Evolutionary conservation across 2,329 filamentous ascomycete genomes (phyloP).

Genomic region (Cercospora zeina): DNA sequence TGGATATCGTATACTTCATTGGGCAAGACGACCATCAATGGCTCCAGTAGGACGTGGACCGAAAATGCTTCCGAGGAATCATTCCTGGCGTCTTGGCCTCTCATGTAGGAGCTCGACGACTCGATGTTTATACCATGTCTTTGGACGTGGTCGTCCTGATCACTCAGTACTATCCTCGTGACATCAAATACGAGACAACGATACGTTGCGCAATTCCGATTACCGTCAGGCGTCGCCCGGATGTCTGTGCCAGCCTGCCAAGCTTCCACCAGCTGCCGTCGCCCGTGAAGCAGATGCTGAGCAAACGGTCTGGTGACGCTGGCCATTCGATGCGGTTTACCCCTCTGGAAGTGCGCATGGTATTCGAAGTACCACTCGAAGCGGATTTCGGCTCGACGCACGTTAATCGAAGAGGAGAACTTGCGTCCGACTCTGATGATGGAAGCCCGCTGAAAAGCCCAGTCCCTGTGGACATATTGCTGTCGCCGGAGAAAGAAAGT

Average conservation of each 20-base stretch:
- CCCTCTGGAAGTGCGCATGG: conserved; percentile 19
- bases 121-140: conserved; percentile 32
- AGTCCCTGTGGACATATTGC: conserved; percentile 4
- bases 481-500: conserved; percentile 2
- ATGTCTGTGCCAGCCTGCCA: conserved; percentile 20
- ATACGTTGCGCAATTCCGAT: conserved; percentile 32
- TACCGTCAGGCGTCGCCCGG: conserved; percentile 31
- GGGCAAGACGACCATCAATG: conserved; percentile 22
- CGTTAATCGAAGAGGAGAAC: conserved; percentile 22
- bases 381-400: conserved; percentile 20
- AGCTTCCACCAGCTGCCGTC: conserved; percentile 13
- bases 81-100: conserved; percentile 27
- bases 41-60: conserved; percentile 26
- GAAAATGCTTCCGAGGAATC: conserved; percentile 26
- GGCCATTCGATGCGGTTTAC: background rate
- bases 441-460: conserved; percentile 14
- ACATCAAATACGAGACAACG: conserved; percentile 28
- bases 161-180: conserved; percentile 25
- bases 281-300: conserved; percentile 17
- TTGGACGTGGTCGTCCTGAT: conserved; percentile 28
- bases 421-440: conserved; percentile 23
- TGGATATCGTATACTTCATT: conserved; percentile 26
- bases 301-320: background rate
- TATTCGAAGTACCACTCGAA: background rate
- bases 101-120: conserved; percentile 23